phyloP scores from a whole-genome alignment of 2,329 filamentous ascomycete species.

The Aspergillus sp. region DNA sequence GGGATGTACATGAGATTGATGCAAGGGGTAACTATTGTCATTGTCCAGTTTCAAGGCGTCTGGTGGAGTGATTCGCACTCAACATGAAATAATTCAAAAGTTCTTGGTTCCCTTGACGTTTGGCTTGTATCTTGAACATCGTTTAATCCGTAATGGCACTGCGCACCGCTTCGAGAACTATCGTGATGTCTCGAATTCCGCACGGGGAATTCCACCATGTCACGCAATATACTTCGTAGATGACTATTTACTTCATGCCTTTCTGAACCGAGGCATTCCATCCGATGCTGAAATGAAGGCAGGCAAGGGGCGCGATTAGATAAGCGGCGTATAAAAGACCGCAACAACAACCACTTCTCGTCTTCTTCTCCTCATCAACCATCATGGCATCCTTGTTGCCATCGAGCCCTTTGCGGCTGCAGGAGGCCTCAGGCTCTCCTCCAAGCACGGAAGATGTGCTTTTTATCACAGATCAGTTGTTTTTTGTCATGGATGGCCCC shows the following conservation, averaged over 20 bases:
- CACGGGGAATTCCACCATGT: background rate
- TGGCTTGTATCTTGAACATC: background rate
- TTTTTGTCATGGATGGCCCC: slow-evolving; percentile 18
- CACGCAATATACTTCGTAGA: background rate
- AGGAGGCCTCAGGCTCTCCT: slow-evolving; percentile 1
- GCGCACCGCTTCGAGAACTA: too few species aligned
- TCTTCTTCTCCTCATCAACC: slow-evolving; percentile 8
- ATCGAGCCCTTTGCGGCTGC: slow-evolving; percentile 15
- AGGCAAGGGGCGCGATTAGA: slow-evolving; percentile 11
- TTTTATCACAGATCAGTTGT: slow-evolving; percentile 2
- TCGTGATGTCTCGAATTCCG: too few species aligned
- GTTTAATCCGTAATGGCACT: too few species aligned
- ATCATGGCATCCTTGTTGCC: slow-evolving; percentile 16
- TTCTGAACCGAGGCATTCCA: too few species aligned
- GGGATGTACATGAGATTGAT: slow-evolving; percentile 31
- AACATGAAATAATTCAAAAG: slow-evolving; percentile 2
- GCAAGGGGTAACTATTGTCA: slow-evolving; percentile 22
- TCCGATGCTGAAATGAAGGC: background rate
- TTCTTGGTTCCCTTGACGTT: background rate
- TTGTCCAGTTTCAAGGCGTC: slow-evolving; percentile 23
- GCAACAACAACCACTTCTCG: slow-evolving; percentile 3
- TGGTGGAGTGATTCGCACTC: slow-evolving; percentile 12
- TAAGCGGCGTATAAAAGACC: slow-evolving; percentile 11
- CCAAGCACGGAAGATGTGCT: slow-evolving; percentile 3
- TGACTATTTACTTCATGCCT: too few species aligned